These are phyloP conservation scores for Iberis amara DNA, from an alignment of 441 rosid genomes.

Conservation along the genomic window DNA sequence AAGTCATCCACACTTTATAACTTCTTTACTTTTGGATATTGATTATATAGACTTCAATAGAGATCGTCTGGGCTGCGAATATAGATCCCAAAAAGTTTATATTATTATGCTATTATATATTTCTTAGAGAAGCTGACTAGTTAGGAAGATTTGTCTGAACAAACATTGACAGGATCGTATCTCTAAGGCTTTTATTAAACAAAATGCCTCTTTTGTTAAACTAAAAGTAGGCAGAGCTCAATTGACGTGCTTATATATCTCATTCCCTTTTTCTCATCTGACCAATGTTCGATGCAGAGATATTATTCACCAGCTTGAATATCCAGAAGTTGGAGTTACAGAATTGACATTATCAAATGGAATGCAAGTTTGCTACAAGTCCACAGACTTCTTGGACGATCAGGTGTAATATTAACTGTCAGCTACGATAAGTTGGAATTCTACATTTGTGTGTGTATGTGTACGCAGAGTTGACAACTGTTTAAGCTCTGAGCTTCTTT, in stretches of 20 bases:
- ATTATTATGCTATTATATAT: not conserved
- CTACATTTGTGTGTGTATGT: slow-evolving; percentile 3
- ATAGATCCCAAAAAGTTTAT: not conserved
- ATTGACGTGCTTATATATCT: slow-evolving; percentile 12
- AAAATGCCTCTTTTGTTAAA: not conserved
- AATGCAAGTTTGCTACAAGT: slow-evolving; percentile 79
- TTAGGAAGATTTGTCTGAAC: not conserved
- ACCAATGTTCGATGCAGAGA: slow-evolving; percentile 43
- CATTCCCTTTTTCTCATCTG: too few species aligned
- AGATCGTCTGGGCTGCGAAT: not conserved
- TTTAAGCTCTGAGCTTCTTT: slow-evolving; percentile 20
- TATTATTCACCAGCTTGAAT: slow-evolving; percentile 52
- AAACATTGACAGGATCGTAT: slow-evolving; percentile 6
- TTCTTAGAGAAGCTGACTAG: slow-evolving; percentile 13
- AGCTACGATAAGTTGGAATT: not conserved
- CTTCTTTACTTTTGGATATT: slow-evolving; percentile 2
- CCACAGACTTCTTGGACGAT: slow-evolving; percentile 86
- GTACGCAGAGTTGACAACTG: slow-evolving; percentile 3
- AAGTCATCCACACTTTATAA: not conserved
- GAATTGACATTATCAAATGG: slow-evolving; percentile 85
- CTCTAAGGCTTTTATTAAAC: not conserved
- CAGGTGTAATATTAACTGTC: slow-evolving; percentile 53
- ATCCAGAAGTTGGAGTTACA: slow-evolving; percentile 71
- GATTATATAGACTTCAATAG: slow-evolving; percentile 14
- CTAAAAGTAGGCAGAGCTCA: slow-evolving; percentile 13